Evolutionary conservation across 169 alveolate species (phyloP).

Genomic region (Prorocentrum cordatum): DNA sequence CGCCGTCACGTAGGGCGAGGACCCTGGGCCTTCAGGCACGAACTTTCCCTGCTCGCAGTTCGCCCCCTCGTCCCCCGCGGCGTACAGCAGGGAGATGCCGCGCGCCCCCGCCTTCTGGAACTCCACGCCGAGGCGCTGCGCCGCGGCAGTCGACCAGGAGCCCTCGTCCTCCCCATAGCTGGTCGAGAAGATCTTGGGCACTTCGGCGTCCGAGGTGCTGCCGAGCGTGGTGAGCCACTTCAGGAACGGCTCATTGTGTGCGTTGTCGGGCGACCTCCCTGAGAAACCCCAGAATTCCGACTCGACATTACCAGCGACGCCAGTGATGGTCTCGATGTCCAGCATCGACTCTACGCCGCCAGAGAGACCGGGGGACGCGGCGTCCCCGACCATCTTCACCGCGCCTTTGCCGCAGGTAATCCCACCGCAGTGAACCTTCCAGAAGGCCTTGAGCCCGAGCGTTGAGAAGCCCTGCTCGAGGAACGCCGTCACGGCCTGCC

Average conservation of each 20-base stretch:
- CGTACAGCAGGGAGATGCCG: conserved; percentile 8
- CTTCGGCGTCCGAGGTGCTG: not conserved
- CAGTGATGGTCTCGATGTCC: conserved; percentile 19
- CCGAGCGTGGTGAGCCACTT: conserved; percentile 9
- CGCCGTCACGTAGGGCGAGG: not conserved
- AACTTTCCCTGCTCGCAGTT: not conserved
- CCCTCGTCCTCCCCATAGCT: not conserved
- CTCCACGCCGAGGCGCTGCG: conserved; percentile 5
- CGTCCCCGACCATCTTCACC: not conserved
- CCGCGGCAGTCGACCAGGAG: not conserved
- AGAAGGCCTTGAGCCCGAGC: conserved; percentile 2
- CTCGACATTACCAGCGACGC: conserved; percentile 5
- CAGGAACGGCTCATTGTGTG: conserved; percentile 4
- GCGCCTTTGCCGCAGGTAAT: not conserved
- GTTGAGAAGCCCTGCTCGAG: not conserved
- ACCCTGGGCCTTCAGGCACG: conserved; percentile 1
- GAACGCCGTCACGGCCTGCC: conserved; percentile 16
- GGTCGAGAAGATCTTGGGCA: conserved; percentile 15
- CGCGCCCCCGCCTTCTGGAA: conserved; percentile 3
- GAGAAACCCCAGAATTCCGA: conserved; percentile 5
- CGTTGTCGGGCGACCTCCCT: not conserved
- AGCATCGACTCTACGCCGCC: conserved; percentile 1
- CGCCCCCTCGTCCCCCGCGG: conserved; percentile 5
- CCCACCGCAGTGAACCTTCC: conserved; percentile 3
- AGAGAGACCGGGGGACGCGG: not conserved